These are phyloP conservation scores for Sporobolomyces phaffii DNA, from an alignment of 768 basidiomycete species.

Conservation along the genomic window DNA sequence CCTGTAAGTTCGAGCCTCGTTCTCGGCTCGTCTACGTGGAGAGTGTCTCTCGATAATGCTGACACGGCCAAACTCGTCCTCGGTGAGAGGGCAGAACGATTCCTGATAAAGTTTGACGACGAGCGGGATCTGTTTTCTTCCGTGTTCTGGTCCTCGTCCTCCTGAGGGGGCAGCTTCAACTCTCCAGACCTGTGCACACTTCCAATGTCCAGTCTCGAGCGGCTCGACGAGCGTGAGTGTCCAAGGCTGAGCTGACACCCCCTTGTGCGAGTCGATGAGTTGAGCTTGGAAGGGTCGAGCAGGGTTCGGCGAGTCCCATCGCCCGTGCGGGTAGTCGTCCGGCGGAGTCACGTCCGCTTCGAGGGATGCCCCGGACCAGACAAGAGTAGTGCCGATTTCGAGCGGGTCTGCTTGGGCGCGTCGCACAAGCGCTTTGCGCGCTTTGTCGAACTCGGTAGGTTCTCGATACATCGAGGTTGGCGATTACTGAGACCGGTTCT, in stretches of 20 bases:
- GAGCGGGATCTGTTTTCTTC: neutral
- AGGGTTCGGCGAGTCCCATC: neutral
- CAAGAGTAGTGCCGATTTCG: neutral
- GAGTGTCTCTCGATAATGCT: no score
- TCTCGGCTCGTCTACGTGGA: no score
- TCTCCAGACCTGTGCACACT: conserved; percentile 18
- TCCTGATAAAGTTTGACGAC: conserved; percentile 17
- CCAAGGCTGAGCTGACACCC: neutral
- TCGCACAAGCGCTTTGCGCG: neutral
- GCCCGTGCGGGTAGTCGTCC: neutral
- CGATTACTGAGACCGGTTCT: no score
- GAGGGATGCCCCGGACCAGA: neutral
- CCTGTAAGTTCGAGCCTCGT: no score
- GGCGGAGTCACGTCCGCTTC: neutral
- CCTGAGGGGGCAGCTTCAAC: neutral
- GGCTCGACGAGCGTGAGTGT: conserved; percentile 2
- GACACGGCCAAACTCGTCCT: neutral
- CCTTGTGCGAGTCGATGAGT: neutral
- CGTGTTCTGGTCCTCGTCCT: neutral
- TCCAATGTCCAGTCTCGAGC: neutral
- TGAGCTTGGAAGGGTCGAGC: neutral
- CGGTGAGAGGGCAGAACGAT: neutral
- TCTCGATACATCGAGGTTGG: no score
- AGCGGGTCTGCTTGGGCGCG: conserved; percentile 3
- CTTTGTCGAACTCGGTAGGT: neutral